Base-by-base conservation (phyloP, 768 basidiomycete species). In the Daedalea quercina region DNA sequence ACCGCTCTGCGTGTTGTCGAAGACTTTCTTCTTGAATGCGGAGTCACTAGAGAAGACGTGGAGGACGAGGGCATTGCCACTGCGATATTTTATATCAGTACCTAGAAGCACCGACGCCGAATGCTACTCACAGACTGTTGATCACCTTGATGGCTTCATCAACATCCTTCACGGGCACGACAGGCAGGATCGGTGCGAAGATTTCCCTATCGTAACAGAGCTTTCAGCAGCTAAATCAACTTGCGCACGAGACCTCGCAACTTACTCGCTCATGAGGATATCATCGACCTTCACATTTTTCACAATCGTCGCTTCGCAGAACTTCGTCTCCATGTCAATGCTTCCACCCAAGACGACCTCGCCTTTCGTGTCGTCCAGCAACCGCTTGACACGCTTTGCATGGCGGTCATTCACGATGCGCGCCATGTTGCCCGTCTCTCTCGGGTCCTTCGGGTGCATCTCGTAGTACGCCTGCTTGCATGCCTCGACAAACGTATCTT, bases 121-220 rank as follows among this genome's bases (percentile, higher is more conserved):
- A 31, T 12, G 37, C 42, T 17, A 68, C 74, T 22, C 47, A 82
- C 87, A 73, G 74, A 15, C 67, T 66, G 58, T 85, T 85, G 50
- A 92, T 76, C 52, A 81, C 82, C 11, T 78, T 75, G 53, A 92
- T 82, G 2, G 84, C 90, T 35, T 80, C 83, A 31, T 90, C 87
- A 7, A 88, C 50, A 51, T 76, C 64, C n/a, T 84, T 78, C 23
- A 92, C 82, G 0, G 84, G 78, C 0, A 94, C 70, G 37, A 94
- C 73, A 2, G 89, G 85, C 22, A 94, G 69, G 9, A 94, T 58
- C 8, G 92, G 91, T 0, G 90, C 92, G 59, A 94, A 93, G 41
- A 93, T 75, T 61, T 94, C 92, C 54, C 89, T 90, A 56, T 0
- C 41, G 43, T 3, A 20, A 20, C 22, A 3, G 1, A 17, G 3